Percentiles rank a stretch among this genome's conserved stretches.
Conservation (phyloP, 257 asterid genomes). For the Plectranthus barbatus region DNA sequence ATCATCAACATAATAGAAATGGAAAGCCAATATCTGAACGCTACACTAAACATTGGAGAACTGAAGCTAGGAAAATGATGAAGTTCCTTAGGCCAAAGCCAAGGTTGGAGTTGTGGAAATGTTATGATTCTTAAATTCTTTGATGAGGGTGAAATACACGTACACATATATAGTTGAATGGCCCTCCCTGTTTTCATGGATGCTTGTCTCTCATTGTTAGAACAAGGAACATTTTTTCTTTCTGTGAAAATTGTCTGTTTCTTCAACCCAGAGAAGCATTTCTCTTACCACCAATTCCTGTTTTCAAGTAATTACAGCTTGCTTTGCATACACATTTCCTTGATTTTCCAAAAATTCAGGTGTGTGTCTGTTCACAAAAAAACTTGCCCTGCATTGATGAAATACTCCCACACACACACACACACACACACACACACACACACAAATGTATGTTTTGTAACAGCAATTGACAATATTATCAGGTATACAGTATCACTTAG, state of each 20-base stretch:
- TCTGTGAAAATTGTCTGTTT: background rate
- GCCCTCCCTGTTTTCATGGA: background rate
- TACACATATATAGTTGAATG: background rate
- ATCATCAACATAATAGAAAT: conserved; percentile 1
- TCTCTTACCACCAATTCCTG: too few relatives aligned
- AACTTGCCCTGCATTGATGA: too few relatives aligned
- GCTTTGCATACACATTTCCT: background rate
- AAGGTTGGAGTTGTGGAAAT: background rate
- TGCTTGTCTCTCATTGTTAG: conserved; percentile 6
- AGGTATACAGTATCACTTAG: too few relatives aligned
- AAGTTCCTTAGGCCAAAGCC: too few relatives aligned
- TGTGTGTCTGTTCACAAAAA: background rate
- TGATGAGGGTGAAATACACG: background rate
- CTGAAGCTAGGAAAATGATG: background rate
- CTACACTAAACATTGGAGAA: background rate
- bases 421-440: too few relatives aligned
- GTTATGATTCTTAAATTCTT: background rate
- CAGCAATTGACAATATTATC: too few relatives aligned
- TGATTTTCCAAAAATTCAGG: background rate
- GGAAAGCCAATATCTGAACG: background rate
- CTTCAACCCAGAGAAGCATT: background rate
- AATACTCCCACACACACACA: too few relatives aligned
- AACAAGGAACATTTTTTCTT: background rate
- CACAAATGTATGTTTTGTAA: too few relatives aligned
- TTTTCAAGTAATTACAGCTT: too few relatives aligned